A percentile compares a stretch with the other conserved stretches of the same genome.
These are phyloP conservation scores for Blastosporella zonata DNA, from an alignment of 1,284 basidiomycete genomes.

Conservation along the genomic window DNA sequence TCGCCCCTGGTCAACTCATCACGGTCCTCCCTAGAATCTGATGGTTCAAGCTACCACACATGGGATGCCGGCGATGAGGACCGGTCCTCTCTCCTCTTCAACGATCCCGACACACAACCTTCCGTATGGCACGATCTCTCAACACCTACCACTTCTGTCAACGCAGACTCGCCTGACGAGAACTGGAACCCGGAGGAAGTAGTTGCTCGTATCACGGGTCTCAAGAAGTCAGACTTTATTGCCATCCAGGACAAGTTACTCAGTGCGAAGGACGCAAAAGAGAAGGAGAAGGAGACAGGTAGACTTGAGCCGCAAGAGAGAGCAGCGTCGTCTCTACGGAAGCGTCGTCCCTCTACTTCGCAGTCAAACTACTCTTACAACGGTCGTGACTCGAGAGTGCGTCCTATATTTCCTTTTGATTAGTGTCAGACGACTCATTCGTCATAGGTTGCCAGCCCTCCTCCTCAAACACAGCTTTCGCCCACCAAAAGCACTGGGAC, in stretches of 20 bases:
- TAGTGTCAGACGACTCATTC: conserved; percentile 9
- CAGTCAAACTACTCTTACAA: conserved; percentile 68
- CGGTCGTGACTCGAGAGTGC: conserved; percentile 50
- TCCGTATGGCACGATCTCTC: conserved; percentile 62
- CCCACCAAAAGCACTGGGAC: conserved; percentile 30
- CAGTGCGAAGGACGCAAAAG: conserved; percentile 53
- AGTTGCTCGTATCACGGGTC: conserved; percentile 58
- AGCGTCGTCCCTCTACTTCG: conserved; percentile 74
- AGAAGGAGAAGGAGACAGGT: conserved; percentile 41
- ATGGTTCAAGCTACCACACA: conserved; percentile 80
- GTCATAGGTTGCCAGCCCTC: conserved; percentile 54
- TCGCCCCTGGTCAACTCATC: conserved; percentile 71
- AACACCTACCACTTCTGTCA: conserved; percentile 44
- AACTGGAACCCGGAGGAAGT: conserved; percentile 64
- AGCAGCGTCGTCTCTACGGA: conserved; percentile 58
- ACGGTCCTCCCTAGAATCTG: conserved; percentile 71
- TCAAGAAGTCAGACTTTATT: conserved; percentile 65
- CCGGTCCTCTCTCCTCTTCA: conserved; percentile 49
- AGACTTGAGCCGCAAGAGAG: conserved; percentile 55
- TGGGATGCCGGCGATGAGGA: conserved; percentile 63
- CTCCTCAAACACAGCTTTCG: conserved; percentile 42
- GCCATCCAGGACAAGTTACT: conserved; percentile 73
- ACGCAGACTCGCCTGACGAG: conserved; percentile 47
- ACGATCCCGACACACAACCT: conserved; percentile 42
- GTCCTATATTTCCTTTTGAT: conserved; percentile 22